Base-by-base conservation (phyloP, 2,329 filamentous ascomycete genomes). In the Triangularia verruculosa region DNA sequence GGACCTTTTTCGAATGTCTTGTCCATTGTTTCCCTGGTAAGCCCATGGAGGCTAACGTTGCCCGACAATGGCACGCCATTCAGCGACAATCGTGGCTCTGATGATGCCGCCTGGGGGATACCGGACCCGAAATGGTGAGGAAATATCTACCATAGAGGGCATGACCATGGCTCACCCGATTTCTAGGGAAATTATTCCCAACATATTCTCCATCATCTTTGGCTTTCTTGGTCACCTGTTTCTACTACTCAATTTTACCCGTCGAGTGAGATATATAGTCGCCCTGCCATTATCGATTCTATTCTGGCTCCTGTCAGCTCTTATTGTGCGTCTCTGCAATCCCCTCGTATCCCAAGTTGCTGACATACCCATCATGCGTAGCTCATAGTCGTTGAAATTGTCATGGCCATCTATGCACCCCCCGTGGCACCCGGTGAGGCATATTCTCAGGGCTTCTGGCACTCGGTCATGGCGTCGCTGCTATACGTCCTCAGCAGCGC, bases 391-490 rank as follows among this genome's bases (percentile, higher is more conserved):
- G 83, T 87, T 32, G 85, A 82, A 1, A 77, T 80, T 12, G 82
- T 81, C 7, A 85, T 89, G 79, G 73, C 87, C 39, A 71, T 83
- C 1, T 84, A 87, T 66, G 75, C 77, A 1, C 74, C 77, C 4
- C 76, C 76, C 75, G 79, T 62, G 78, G 82, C 30, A 67, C 80
- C 63, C 64, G 79, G 51, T 76, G 82, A 53, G 72, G 83, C 69
- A 70, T 90, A 88, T 72, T 88, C 86, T 0, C 86, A 90, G 72
- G 88, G 87, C 0, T 91, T 85, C 70, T 91, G 88, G 86, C 86
- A 89, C 70, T 88, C 85, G 1, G 79, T 91, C 12, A 83, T 89
- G 22, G 87, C 88, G 0, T 85, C 87, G 1, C 73, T 78, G 1
- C 78, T 90, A 8, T 91, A 91, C 72, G 78, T 87, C 51, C 71